Base-by-base conservation (phyloP, 768 basidiomycete species). In the Rhizopogon vulgaris region DNA sequence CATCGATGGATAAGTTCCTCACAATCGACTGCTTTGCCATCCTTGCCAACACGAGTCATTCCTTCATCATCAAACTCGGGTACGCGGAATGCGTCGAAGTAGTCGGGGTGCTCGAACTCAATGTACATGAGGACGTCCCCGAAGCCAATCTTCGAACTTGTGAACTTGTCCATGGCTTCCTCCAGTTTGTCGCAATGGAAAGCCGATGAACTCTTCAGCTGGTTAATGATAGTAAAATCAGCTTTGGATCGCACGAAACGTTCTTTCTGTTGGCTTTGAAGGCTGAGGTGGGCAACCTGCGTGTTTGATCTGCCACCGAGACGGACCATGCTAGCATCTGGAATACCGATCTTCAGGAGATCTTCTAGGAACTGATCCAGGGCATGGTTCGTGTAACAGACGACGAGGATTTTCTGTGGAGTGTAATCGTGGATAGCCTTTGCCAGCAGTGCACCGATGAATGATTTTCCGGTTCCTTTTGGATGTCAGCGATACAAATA, bases 361-460 rank as follows among this genome's bases (percentile, higher is more conserved):
- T 82, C 79, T 22, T 79, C 77, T 4, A 88, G 71, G 50, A 88
- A 83, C 47, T 85, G 80, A 54, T 87, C 85, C 0, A 88, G 74
- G 0, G 86, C 85, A 41, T 88, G 86, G 52, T 88, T 88, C 1
- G 85, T 88, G 55, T 79, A 87, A 56, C 84, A 86, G 15, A 85
- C 80, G 1, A 87, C 83, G 4, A 87, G 75, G 22, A 88, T 85
- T 0, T 62, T 79, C 47, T 73, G 69, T 0, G 58, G 15, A 0
- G 78, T 77, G 49, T 65, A 64, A 12, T 79, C 73, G 43, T 85
- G 75, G 4, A 85, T 63, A 3, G 76, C 68, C 57, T 85, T 87
- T 0, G 83, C 83, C 0, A 87, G 65, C 1, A 87, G 70, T 0
- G 83, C 82, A 0, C 86, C 85, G 22, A 87, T 80, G 59, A 85